A percentile compares a stretch with the other conserved stretches of the same genome.
These are phyloP conservation scores for Scytalidium lignicola DNA, from an alignment of 2,329 filamentous ascomycete genomes.

Conservation along the genomic window DNA sequence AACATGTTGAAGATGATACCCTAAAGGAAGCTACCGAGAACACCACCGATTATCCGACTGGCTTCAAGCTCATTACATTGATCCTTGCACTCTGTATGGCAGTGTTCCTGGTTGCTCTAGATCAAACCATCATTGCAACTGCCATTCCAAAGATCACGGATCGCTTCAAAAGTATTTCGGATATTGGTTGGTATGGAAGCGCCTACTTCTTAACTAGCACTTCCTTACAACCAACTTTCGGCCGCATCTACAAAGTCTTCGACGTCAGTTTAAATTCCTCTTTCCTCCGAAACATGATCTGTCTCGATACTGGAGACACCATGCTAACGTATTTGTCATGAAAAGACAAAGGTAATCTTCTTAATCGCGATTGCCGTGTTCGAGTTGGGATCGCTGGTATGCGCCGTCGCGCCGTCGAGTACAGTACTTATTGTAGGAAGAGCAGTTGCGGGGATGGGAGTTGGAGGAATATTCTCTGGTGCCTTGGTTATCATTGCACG, in stretches of 20 bases:
- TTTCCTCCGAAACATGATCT: too few species aligned
- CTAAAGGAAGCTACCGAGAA: slow-evolving; percentile 1
- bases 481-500: slow-evolving; percentile 44
- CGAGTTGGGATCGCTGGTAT: slow-evolving; percentile 50
- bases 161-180: slow-evolving; percentile 28
- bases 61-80: slow-evolving; percentile 17
- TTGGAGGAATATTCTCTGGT: slow-evolving; percentile 45
- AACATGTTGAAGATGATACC: background rate
- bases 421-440: slow-evolving; percentile 50
- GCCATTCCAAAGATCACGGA: slow-evolving; percentile 35
- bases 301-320: too few species aligned
- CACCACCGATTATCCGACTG: slow-evolving; percentile 19
- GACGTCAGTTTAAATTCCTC: background rate
- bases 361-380: slow-evolving; percentile 39
- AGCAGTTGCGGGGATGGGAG: slow-evolving; percentile 47
- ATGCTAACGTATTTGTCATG: background rate
- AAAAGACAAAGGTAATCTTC: slow-evolving; percentile 11
- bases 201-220: slow-evolving; percentile 26
- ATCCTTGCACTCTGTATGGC: slow-evolving; percentile 16
- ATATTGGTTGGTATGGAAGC: slow-evolving; percentile 30
- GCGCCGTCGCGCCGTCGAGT: slow-evolving; percentile 42
- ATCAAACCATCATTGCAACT: slow-evolving; percentile 31
- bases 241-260: slow-evolving; percentile 18
- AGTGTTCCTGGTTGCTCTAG: slow-evolving; percentile 23
- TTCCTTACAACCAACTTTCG: slow-evolving; percentile 14